Base-by-base conservation (phyloP, 495 filamentous ascomycete genomes). In the Aspergillus funiculosus region DNA sequence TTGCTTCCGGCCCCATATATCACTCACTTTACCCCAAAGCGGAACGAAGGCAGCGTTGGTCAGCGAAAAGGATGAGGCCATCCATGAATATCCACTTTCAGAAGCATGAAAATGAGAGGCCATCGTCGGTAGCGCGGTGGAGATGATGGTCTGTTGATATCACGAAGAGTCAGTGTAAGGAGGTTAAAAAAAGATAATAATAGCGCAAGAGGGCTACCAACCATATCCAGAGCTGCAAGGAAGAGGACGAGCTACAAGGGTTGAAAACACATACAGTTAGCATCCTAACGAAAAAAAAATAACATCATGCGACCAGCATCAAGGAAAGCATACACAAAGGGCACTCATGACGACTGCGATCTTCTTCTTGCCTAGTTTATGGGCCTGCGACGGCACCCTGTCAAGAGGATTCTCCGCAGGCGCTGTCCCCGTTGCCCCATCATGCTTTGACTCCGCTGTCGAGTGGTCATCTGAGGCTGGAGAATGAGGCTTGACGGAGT, bases 1-100 rank as follows among this genome's bases (percentile, higher is more conserved):
- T 2, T 77, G 79, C 57, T 94, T 95, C 18, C 89, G 77, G 1
- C 89, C 89, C 74, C 81, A 94, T 45, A 95, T 91, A 56, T 94
- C 89, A 52, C 77, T 82, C 27, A 90, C 63, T 58, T 89, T 89
- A n/a, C 85, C 87, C 86, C 87, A 90, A 42, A 81, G 69, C 0
- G 86, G 85, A 17, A 80, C 80, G 20, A 77, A 77, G 3, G 86
- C 78, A 1, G 82, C 73, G 58, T 78, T 82, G 13, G 81, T 82
- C 6, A 92, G 75, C 14, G 84, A 69, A 54, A 83, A 87, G 7
- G 80, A 79, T 14, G 77, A 80, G 1, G 82, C 83, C 54, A 89
- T 85, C 85, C 85, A 89, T 34, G 82, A 85, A 57, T 86, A 89
- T 5, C 81, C 82, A 39, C 78, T 74, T 37, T 77, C 76, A 1